Conservation (phyloP, 1,139 yeast species). For the Petasospora fabianii region DNA sequence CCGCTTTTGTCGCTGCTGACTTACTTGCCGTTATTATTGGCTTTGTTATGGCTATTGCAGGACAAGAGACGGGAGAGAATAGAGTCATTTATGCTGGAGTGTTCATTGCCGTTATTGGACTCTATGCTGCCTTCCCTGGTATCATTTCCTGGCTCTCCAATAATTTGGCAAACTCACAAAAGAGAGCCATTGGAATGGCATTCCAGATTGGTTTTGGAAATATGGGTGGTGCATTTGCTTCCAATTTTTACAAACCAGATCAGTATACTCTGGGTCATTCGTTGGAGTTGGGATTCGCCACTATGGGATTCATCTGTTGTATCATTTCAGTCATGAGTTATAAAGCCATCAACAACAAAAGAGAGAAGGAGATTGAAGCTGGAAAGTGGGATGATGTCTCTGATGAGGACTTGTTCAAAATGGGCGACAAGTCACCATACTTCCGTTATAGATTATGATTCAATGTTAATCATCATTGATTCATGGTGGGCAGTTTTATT, state of each 20-base stretch:
- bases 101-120: slow-evolving; percentile 34
- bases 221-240: slow-evolving; percentile 38
- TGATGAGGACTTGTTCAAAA: slow-evolving; percentile 27
- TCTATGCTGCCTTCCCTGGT: slow-evolving; percentile 36
- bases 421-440: slow-evolving; percentile 33
- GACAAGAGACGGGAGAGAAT: slow-evolving; percentile 22
- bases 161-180: slow-evolving; percentile 35
- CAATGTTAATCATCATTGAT: too few relatives aligned
- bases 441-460: slow-evolving; percentile 3
- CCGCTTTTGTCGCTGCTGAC: slow-evolving; percentile 33
- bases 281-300: slow-evolving; percentile 21
- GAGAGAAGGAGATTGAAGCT: slow-evolving; percentile 19
- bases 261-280: slow-evolving; percentile 20
- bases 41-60: slow-evolving; percentile 30
- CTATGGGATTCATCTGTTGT: slow-evolving; percentile 17
- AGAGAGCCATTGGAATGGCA: slow-evolving; percentile 39
- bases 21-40: slow-evolving; percentile 32
- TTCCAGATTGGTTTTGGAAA: slow-evolving; percentile 40
- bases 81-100: slow-evolving; percentile 34
- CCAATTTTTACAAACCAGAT: slow-evolving; percentile 27
- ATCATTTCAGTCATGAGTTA: slow-evolving; percentile 21
- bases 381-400: slow-evolving; percentile 30
- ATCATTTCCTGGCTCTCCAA: slow-evolving; percentile 37
- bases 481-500: too few relatives aligned
- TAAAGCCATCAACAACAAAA: slow-evolving; percentile 24